Conservation (phyloP, 805 yeast genomes). For the Priceomyces castillae region DNA sequence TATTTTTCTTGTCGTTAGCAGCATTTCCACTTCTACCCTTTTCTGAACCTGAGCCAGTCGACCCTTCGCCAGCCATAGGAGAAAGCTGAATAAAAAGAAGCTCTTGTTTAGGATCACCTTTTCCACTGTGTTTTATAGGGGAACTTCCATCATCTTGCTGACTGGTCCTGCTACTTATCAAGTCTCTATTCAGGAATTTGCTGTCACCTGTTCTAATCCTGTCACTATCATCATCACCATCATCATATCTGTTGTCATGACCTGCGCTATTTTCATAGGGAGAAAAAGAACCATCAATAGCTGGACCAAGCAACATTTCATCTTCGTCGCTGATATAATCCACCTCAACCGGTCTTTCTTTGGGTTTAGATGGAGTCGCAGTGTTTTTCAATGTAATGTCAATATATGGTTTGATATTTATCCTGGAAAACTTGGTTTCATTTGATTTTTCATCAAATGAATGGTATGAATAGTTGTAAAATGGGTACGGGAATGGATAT, state of each 20-base stretch:
- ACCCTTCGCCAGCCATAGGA: constrained; percentile 1
- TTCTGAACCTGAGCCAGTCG: not conserved
- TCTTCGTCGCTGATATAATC: not conserved
- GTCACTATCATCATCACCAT: constrained; percentile 4
- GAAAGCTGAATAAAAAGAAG: constrained; percentile 3
- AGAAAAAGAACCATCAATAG: not conserved
- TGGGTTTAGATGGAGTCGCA: not conserved
- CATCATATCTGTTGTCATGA: constrained; percentile 5
- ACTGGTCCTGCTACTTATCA: not conserved
- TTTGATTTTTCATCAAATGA: constrained; percentile 26
- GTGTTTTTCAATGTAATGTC: constrained; percentile 32
- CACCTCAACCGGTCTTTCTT: not conserved
- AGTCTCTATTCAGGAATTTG: constrained; percentile 11
- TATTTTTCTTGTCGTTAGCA: constrained; percentile 12
- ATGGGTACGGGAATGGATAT: constrained; percentile 46
- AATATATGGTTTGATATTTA: constrained; percentile 33
- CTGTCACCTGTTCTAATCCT: constrained; percentile 9
- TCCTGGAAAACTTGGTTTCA: constrained; percentile 22
- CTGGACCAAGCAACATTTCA: not conserved
- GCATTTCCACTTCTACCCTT: constrained; percentile 8
- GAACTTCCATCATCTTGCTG: not conserved
- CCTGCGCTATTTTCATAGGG: constrained; percentile 1
- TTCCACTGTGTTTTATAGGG: not conserved
- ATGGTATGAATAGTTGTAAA: constrained; percentile 44
- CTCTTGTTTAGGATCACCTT: constrained; percentile 2